Base-by-base conservation (phyloP, 78 protist species). In the Isochrysis galbana region DNA sequence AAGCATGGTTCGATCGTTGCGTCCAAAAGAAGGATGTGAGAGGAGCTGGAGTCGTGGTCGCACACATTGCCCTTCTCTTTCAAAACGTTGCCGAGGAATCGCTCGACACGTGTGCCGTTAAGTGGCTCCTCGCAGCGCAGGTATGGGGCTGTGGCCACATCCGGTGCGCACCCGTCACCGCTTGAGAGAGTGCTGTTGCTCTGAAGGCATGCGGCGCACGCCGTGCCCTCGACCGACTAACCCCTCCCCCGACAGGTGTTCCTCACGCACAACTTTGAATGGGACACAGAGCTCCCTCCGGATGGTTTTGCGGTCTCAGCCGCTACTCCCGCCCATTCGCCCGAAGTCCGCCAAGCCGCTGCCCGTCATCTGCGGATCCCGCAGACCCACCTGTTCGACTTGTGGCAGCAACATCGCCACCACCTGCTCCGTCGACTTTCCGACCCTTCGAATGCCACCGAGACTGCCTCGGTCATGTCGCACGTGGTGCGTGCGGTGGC, bases 241-340 rank as follows among this genome's bases (percentile, higher is more conserved):
- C n/a, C n/a, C n/a, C n/a, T n/a, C n/a, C n/a, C n/a, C n/a, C n/a
- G n/a, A n/a, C n/a, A 87, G 74, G 51, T 87, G 42, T 87, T 42
- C 91, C 91, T 87, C 41, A 87, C 91, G 22, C 91, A 87, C 91
- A 87, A 87, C 91, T 87, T 39, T 80, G 38, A 38, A 41, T 87
- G 69, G 47, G 48, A 87, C 80, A 26, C 70, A 34, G 91, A 84
- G 69, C n/a, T 32, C 23, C n/a, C 74, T n/a, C n/a, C n/a, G n/a
- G n/a, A n/a, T n/a, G n/a, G n/a, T n/a, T n/a, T n/a, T n/a, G n/a
- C n/a, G 61, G 29, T 51, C 61, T 19, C 61, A 7, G 61, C 61
- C 61, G 61, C 61, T 14, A 14, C 61, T 7, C 74, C 74, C 32
- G 7, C 11, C 36, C 74, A 23, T 23, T 67, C 74, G 74, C 61